A percentile compares a stretch with the other conserved stretches of the same genome.
Conservation (phyloP, 495 filamentous ascomycete species). For the Lasiosphaeria hispida region DNA sequence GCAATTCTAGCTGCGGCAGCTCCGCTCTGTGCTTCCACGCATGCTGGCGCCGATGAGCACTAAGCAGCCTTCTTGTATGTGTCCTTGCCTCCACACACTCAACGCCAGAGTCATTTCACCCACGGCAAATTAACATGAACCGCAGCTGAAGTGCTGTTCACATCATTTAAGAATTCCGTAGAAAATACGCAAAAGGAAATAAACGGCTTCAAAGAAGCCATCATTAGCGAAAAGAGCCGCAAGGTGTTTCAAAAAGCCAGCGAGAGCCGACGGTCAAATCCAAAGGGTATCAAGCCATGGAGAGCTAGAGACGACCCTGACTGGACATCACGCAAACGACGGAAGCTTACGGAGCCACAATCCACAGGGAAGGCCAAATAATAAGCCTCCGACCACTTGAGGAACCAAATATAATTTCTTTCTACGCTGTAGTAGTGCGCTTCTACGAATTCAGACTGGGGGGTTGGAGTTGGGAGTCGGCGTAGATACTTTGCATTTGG, state of each 20-base stretch:
- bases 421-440: background rate
- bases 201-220: slow-evolving; percentile 38
- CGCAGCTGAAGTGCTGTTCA: slow-evolving; percentile 40
- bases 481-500: no score
- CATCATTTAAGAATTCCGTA: slow-evolving; percentile 38
- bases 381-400: background rate
- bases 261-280: slow-evolving; percentile 45
- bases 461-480: no score
- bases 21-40: slow-evolving; percentile 45
- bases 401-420: background rate
- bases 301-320: slow-evolving; percentile 39
- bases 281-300: slow-evolving; percentile 51
- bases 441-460: no score
- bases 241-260: slow-evolving; percentile 40
- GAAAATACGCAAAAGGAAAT: slow-evolving; percentile 40
- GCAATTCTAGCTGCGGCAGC: slow-evolving; percentile 35
- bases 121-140: slow-evolving; percentile 13
- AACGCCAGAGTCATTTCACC: background rate
- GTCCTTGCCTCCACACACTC: background rate
- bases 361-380: no score
- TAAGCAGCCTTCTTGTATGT: slow-evolving; percentile 40
- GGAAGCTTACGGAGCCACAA: background rate
- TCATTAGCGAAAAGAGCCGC: slow-evolving; percentile 39
- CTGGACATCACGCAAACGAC: slow-evolving; percentile 9
- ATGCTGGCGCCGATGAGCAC: slow-evolving; percentile 43